Base-by-base conservation (phyloP, 352 stramenopile genomes). In the Phytopythium helicoides region DNA sequence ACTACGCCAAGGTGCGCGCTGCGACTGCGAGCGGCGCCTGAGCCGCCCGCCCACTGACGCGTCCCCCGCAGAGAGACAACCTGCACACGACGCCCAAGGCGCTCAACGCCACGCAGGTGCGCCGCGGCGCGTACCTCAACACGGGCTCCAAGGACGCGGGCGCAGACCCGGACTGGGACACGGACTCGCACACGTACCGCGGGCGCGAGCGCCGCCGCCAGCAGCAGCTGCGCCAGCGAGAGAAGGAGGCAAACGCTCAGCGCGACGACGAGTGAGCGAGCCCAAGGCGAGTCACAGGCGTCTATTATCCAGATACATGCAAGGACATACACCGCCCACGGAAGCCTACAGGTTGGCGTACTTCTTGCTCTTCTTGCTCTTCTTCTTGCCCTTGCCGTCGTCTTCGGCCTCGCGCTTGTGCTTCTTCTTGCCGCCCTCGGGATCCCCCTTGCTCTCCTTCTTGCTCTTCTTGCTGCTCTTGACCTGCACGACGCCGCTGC, bases 381-480 rank as follows among this genome's bases (percentile, higher is more conserved):
- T 80, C 52, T 67, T 77, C 66, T 87, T 73, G 52, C 47, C 45
- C 47, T 64, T 52, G 69, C 66, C 55, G 3, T 66, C 74, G 19
- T 81, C 71, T 31, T 87, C 77, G 6, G 46, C 66, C 33, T 60
- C 58, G 39, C 64, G 64, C 56, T 82, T 81, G 39, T 6, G 0
- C 66, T 96, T 97, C 46, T 73, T 77, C 60, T 89, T 85, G 42
- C 90, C 87, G 45, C 90, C 64, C 64, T 87, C 71, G 56, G 80
- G n/a, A n/a, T n/a, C 67, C 53, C 66, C 75, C 53, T 34, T 73
- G 52, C 10, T 5, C 48, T 56, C 37, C 33, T 75, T 67, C 40
- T 80, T 75, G 26, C 65, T 57, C 59, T 74, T 73, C 58, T 94
- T 89, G 68, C 94, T 96, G 59, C 76, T 93, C 66, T 91, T 90